Evolutionary conservation across 305 asterid genomes (phyloP).

Genomic region (Rubia balearica): DNA sequence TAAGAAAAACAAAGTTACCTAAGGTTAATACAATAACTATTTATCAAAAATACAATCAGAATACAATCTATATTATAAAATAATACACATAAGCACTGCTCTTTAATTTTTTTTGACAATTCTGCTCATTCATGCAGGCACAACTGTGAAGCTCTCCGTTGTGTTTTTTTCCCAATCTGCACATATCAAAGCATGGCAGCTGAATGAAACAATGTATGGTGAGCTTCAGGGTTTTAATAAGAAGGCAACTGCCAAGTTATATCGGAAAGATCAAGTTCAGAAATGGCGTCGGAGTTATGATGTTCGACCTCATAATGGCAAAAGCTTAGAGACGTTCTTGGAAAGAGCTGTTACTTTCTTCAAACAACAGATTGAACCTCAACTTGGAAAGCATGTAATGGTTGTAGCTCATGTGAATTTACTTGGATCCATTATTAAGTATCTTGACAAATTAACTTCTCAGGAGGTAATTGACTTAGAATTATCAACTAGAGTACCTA

Average conservation of each 20-base stretch:
- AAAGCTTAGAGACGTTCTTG: constrained; percentile 91
- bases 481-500: too few relatives aligned
- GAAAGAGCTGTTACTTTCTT: constrained; percentile 24
- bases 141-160: too few relatives aligned
- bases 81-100: too few relatives aligned
- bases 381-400: constrained; percentile 66
- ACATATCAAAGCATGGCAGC: constrained; percentile 68
- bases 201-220: constrained; percentile 89
- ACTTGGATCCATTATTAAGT: constrained; percentile 48
- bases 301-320: constrained; percentile 84
- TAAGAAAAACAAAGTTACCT: too few relatives aligned
- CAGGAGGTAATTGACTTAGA: too few relatives aligned
- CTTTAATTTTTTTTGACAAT: too few relatives aligned
- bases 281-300: constrained; percentile 89
- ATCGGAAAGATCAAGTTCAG: constrained; percentile 74
- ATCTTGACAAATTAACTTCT: too few relatives aligned
- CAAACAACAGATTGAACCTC: constrained; percentile 61
- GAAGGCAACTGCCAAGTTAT: constrained; percentile 67
- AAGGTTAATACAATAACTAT: too few relatives aligned
- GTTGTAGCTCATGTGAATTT: constrained; percentile 91
- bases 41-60: too few relatives aligned
- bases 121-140: too few relatives aligned
- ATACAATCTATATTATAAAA: too few relatives aligned
- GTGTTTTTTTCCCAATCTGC: too few relatives aligned
- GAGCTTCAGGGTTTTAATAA: constrained; percentile 81